Evolutionary conservation across 1,284 basidiomycete species (phyloP).

Genomic region (Austroboletus novae-zelandiae): DNA sequence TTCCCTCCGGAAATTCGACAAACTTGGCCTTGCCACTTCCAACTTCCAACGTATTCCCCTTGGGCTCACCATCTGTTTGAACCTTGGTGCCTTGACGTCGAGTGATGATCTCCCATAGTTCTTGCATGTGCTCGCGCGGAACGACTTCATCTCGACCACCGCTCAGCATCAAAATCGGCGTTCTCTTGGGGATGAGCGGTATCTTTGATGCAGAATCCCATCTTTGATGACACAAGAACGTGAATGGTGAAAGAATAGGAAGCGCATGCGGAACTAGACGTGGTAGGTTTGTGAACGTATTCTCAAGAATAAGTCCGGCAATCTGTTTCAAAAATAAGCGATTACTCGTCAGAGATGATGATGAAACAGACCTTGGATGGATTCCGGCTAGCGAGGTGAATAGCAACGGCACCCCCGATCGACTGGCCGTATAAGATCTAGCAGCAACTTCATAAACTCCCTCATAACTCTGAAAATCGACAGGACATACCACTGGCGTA

Average conservation of each 20-base stretch:
- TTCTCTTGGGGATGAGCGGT: constrained; percentile 62
- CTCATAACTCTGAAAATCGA: not conserved
- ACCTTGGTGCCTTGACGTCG: constrained; percentile 40
- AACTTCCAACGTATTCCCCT: constrained; percentile 32
- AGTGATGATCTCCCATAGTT: constrained; percentile 63
- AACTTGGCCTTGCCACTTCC: constrained; percentile 52
- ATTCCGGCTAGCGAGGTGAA: constrained; percentile 84
- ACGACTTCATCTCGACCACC: constrained; percentile 84
- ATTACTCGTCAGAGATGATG: not conserved
- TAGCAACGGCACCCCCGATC: constrained; percentile 93
- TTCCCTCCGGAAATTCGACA: constrained; percentile 61
- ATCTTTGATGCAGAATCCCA: constrained; percentile 85
- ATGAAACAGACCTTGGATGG: constrained; percentile 53
- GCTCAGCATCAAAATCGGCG: constrained; percentile 86
- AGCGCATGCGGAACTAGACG: constrained; percentile 79
- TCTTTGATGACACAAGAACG: constrained; percentile 85
- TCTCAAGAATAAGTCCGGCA: constrained; percentile 85
- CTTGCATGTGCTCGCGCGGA: constrained; percentile 81
- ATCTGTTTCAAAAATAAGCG: constrained; percentile 43
- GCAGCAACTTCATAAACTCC: constrained; percentile 17
- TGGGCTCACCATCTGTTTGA: constrained; percentile 31
- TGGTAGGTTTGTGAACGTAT: constrained; percentile 86
- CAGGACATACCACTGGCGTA: constrained; percentile 59
- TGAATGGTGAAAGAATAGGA: constrained; percentile 73
- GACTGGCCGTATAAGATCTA: constrained; percentile 90